Conservation (phyloP, 2,329 filamentous ascomycete species). For the Rhytidhysteron rufulum region DNA sequence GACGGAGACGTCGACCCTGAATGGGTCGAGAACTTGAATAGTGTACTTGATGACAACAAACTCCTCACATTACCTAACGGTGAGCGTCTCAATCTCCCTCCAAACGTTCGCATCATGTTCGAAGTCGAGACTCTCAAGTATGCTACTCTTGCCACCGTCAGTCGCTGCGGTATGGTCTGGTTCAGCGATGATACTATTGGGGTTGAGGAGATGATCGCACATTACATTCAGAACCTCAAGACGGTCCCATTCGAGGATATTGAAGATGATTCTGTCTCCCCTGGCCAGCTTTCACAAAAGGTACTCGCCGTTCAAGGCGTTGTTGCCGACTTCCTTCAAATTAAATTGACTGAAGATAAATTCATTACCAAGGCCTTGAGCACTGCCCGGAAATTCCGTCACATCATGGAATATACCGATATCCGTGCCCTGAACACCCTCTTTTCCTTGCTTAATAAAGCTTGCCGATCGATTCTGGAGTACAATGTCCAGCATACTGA, state of each 20-base stretch:
- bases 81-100: slow-evolving; percentile 89
- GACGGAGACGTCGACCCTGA: slow-evolving; percentile 98
- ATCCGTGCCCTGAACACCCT: slow-evolving; percentile 87
- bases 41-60: slow-evolving; percentile 98
- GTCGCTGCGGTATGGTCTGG: slow-evolving; percentile 99
- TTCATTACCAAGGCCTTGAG: slow-evolving; percentile 76
- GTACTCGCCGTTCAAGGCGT: slow-evolving; percentile 74
- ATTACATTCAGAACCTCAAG: slow-evolving; percentile 82
- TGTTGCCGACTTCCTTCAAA: slow-evolving; percentile 73
- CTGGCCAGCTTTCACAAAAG: slow-evolving; percentile 52
- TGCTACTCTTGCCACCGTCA: slow-evolving; percentile 96
- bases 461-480: slow-evolving; percentile 85
- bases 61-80: slow-evolving; percentile 94
- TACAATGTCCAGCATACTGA: slow-evolving; percentile 94
- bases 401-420: slow-evolving; percentile 98
- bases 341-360: slow-evolving; percentile 71
- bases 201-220: slow-evolving; percentile 83
- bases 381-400: slow-evolving; percentile 72
- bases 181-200: slow-evolving; percentile 98
- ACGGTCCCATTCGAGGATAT: slow-evolving; percentile 88
- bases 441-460: slow-evolving; percentile 94
- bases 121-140: slow-evolving; percentile 98
- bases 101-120: slow-evolving; percentile 99
- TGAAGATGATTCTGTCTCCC: slow-evolving; percentile 80
- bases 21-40: slow-evolving; percentile 99